These are phyloP conservation scores for Hericium coralloides DNA, from an alignment of 768 basidiomycete species.

Conservation along the genomic window DNA sequence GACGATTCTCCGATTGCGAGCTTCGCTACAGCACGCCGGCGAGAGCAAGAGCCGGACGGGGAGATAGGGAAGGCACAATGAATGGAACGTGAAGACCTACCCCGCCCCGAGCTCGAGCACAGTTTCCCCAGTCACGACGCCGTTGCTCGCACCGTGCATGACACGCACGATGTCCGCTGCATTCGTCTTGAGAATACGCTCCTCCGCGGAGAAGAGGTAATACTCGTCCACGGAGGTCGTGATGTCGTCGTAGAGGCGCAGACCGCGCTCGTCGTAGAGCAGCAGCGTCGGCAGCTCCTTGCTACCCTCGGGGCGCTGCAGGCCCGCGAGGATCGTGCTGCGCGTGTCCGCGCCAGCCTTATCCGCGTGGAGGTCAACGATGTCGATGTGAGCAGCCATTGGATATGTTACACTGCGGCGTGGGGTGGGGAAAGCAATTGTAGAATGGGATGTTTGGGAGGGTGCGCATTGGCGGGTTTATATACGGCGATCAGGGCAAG, in stretches of 20 bases:
- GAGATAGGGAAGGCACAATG: not conserved
- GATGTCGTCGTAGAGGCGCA: slow-evolving; percentile 80
- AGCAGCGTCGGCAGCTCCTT: slow-evolving; percentile 74
- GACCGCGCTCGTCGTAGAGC: slow-evolving; percentile 79
- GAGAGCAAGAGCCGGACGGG: no score
- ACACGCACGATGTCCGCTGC: slow-evolving; percentile 64
- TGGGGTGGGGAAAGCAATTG: no score
- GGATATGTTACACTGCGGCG: not conserved
- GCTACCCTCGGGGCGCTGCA: slow-evolving; percentile 42
- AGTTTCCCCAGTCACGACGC: slow-evolving; percentile 35
- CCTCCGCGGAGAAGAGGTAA: slow-evolving; percentile 85
- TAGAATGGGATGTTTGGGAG: no score
- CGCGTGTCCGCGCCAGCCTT: slow-evolving; percentile 26
- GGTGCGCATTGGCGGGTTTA: no score
- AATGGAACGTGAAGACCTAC: slow-evolving; percentile 38
- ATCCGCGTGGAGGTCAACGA: slow-evolving; percentile 40
- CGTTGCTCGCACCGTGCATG: slow-evolving; percentile 47
- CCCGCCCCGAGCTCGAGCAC: slow-evolving; percentile 93
- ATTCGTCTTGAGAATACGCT: slow-evolving; percentile 68
- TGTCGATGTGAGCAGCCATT: slow-evolving; percentile 20
- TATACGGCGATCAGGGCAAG: no score
- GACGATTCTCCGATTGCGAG: no score
- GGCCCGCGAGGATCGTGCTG: slow-evolving; percentile 43
- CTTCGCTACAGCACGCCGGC: no score
- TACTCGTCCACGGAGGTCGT: slow-evolving; percentile 76